Base-by-base conservation (phyloP, 2,329 filamentous ascomycete genomes). In the Fusarium palustre region DNA sequence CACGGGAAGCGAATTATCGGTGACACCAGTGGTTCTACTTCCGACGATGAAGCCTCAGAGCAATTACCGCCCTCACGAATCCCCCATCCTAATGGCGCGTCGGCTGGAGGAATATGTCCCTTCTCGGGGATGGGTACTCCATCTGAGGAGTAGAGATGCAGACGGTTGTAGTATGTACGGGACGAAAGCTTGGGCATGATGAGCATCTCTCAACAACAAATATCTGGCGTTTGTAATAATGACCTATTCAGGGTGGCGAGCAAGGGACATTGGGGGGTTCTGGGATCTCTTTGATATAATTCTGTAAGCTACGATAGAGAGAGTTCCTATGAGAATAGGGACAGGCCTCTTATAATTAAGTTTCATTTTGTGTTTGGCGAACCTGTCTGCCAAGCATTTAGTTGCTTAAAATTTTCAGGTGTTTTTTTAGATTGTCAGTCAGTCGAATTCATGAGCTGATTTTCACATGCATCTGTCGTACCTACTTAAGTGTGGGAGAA, bases 1-100 rank as follows among this genome's bases (percentile, higher is more conserved):
- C 85, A 89, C 68, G 89, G 89, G 2, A 88, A 87, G 78, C 87
- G 85, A 75, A 80, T 92, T 11, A 75, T 89, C 15, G 79, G 80
- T 22, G 82, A 82, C 0, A 65, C 61, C 5, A 55, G 60, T 28
- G 64, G 55, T 12, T 73, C 68, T 13, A 28, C 54, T 22, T 55
- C 55, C 22, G 72, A 74, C 10, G 70, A 64, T 31, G 70, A 73
- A 41, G 59, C 56, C 13, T 68, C 70, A 20, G 70, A 65, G 34
- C 64, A 70, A 20, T 54, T 69, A 30, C 54, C 56, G 18, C 58
- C 49, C 16, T 68, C 60, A 30, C 47, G 53, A 46, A 70, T 68
- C 39, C 64, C 62, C 16, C 69, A 74, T 45, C 70, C 68, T 22
- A 59, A 47, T 20, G 64, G 58, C n/a, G 55, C 64, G 15, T 45